Conservation (phyloP, 1,139 yeast genomes). For the Pichia sorboxylosa region DNA sequence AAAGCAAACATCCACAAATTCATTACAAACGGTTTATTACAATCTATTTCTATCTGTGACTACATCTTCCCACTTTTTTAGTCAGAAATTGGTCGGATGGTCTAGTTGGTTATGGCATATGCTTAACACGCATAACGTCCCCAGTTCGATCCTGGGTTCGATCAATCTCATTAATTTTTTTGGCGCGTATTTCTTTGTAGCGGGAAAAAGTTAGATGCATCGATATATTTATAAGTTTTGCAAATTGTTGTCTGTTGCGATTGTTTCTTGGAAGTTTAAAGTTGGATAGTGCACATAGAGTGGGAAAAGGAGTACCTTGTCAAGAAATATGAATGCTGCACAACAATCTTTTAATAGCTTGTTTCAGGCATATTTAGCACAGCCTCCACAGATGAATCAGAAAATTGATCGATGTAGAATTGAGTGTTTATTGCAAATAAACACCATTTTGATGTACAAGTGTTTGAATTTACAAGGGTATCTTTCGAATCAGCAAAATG, state of each 20-base stretch:
- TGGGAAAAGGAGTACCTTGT: too few species aligned
- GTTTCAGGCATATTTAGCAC: constrained; percentile 18
- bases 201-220: too few species aligned
- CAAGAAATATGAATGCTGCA: constrained; percentile 7
- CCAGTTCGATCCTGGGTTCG: constrained; percentile 99
- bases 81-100: constrained; percentile 47
- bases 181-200: too few species aligned
- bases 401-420: constrained; percentile 33
- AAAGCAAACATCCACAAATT: too few species aligned
- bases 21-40: too few species aligned
- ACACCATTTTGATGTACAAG: constrained; percentile 40
- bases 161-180: too few species aligned
- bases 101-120: constrained; percentile 99
- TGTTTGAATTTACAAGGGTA: constrained; percentile 25
- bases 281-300: too few species aligned
- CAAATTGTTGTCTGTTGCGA: too few species aligned
- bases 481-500: constrained; percentile 21
- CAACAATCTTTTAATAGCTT: constrained; percentile 13
- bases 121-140: constrained; percentile 99
- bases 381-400: constrained; percentile 18
- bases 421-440: constrained; percentile 39
- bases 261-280: too few species aligned
- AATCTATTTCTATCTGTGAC: too few species aligned
- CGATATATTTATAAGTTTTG: too few species aligned
- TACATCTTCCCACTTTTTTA: too few species aligned